A percentile compares a stretch with the other conserved stretches of the same genome.
phyloP scores from a whole-genome alignment of 371 early-diverging fungal genomes.

The Syncephalis plumigaleata region DNA sequence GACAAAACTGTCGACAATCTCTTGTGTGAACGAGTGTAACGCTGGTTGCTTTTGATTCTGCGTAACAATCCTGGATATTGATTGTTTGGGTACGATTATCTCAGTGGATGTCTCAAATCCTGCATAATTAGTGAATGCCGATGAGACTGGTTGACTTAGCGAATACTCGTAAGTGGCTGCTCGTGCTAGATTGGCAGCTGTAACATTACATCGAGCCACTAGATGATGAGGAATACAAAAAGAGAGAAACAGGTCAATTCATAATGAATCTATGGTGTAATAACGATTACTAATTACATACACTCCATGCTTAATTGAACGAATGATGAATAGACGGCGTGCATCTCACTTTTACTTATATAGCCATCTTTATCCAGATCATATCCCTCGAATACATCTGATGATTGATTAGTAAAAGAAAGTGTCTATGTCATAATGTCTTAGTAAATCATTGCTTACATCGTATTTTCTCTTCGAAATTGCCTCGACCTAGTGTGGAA shows the following conservation, averaged over 20 bases:
- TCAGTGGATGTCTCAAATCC: conserved; percentile 9
- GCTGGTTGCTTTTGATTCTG: conserved; percentile 81
- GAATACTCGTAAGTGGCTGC: conserved; percentile 65
- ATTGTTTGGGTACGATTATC: conserved; percentile 14
- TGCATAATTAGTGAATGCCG: conserved; percentile 49
- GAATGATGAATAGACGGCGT: conserved; percentile 80
- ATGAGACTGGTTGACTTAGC: conserved; percentile 80
- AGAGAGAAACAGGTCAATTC: too few relatives aligned
- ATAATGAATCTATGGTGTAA: too few relatives aligned
- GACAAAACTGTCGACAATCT: conserved; percentile 84
- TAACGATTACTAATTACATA: too few relatives aligned
- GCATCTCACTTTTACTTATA: conserved; percentile 72
- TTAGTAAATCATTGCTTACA: conserved; percentile 22
- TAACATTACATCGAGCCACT: too few relatives aligned
- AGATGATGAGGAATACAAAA: too few relatives aligned
- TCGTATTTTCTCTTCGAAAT: conserved; percentile 70
- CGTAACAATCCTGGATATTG: conserved; percentile 56
- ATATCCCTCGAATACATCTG: conserved; percentile 80
- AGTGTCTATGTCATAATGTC: too few relatives aligned
- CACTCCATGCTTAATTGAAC: conserved; percentile 75
- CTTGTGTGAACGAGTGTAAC: conserved; percentile 50
- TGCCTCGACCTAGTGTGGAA: conserved; percentile 69
- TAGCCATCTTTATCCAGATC: conserved; percentile 80
- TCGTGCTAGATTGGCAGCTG: too few relatives aligned
- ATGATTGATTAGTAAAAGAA: background rate